Percentiles rank a stretch among this genome's conserved stretches.
phyloP scores from a whole-genome alignment of 306 rosid species.

The Cicer judaicum region DNA sequence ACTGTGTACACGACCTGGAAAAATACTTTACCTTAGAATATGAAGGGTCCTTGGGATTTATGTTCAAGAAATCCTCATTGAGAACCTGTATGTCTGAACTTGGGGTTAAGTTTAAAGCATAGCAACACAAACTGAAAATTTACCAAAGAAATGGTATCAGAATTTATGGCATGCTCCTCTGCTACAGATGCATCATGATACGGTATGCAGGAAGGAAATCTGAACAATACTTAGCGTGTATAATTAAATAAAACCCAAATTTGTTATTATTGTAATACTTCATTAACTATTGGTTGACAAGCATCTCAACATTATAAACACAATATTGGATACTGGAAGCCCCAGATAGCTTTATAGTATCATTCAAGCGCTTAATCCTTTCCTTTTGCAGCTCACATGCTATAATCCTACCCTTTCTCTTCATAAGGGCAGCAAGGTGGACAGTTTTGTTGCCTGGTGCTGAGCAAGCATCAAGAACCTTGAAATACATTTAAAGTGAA shows the following conservation, averaged over 20 bases:
- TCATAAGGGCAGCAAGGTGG: slow-evolving; percentile 92
- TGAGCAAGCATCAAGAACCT: slow-evolving; percentile 96
- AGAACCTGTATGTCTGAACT: slow-evolving; percentile 73
- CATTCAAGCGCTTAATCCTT: slow-evolving; percentile 71
- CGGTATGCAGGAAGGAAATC: slow-evolving; percentile 16
- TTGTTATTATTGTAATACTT: not conserved
- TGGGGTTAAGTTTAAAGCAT: slow-evolving; percentile 55
- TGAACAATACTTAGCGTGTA: slow-evolving; percentile 12
- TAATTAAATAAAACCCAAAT: slow-evolving; percentile 3
- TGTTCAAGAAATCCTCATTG: slow-evolving; percentile 77
- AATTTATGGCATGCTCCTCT: not conserved
- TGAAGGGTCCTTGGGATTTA: slow-evolving; percentile 65
- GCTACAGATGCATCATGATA: not conserved
- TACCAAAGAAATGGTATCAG: not conserved
- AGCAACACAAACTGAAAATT: slow-evolving; percentile 5
- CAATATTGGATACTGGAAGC: slow-evolving; percentile 76
- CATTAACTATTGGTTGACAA: slow-evolving; percentile 33
- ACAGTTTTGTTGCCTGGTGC: slow-evolving; percentile 98
- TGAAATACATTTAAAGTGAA: slow-evolving; percentile 48
- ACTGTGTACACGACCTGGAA: slow-evolving; percentile 11
- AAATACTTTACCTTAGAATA: slow-evolving; percentile 67
- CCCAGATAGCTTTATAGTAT: slow-evolving; percentile 79
- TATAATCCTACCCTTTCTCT: slow-evolving; percentile 69
- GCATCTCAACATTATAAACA: slow-evolving; percentile 1
- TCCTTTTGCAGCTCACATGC: slow-evolving; percentile 82